These are phyloP conservation scores for Zhuliangozyma blackwelliae DNA, from an alignment of 1,139 yeast genomes.

Conservation along the genomic window DNA sequence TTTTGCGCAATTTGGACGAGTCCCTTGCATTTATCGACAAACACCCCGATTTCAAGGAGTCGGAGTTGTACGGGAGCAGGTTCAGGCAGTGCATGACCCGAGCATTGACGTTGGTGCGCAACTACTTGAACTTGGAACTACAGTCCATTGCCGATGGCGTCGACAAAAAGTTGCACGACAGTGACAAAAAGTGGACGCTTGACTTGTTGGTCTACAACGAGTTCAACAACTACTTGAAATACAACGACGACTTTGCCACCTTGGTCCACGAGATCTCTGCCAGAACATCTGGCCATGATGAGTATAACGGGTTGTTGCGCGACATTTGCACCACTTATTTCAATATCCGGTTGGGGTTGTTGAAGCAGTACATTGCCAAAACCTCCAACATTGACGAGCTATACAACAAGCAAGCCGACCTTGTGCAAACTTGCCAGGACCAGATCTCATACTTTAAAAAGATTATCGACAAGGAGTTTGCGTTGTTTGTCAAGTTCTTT, in stretches of 20 bases:
- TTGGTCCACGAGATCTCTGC: conserved; percentile 48
- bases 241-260: conserved; percentile 20
- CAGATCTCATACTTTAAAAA: conserved; percentile 55
- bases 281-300: conserved; percentile 47
- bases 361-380: conserved; percentile 35
- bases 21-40: conserved; percentile 30
- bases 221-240: conserved; percentile 29
- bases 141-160: conserved; percentile 28
- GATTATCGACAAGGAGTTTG: conserved; percentile 57
- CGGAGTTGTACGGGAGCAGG: conserved; percentile 64
- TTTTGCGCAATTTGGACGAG: conserved; percentile 59
- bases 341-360: conserved; percentile 45
- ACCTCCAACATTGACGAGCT: conserved; percentile 12
- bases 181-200: conserved; percentile 14
- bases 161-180: conserved; percentile 35
- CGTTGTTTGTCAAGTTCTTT: conserved; percentile 55
- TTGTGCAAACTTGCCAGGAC: conserved; percentile 57
- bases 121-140: conserved; percentile 55
- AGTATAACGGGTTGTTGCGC: conserved; percentile 60
- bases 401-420: conserved; percentile 10
- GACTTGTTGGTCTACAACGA: conserved; percentile 52
- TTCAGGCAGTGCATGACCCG: conserved; percentile 85
- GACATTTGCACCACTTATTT: conserved; percentile 68
- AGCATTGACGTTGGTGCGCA: conserved; percentile 70
- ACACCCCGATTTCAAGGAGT: conserved; percentile 58